phyloP scores from a whole-genome alignment of 768 basidiomycete species.

The Daedaleopsis sinensis region DNA sequence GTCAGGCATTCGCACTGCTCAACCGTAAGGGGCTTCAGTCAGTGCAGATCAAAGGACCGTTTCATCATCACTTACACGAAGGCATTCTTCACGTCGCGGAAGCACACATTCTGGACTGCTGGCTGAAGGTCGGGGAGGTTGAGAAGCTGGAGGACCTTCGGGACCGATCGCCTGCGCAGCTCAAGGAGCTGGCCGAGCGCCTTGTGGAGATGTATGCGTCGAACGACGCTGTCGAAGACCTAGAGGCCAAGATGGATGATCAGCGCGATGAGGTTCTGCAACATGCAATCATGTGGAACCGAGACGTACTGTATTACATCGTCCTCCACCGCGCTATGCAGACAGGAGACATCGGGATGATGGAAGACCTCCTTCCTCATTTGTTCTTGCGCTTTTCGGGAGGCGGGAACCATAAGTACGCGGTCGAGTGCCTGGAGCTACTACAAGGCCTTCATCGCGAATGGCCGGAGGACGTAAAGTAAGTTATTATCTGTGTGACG shows the following conservation, averaged over 20 bases:
- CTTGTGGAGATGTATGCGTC: constrained; percentile 36
- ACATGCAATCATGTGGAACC: constrained; percentile 39
- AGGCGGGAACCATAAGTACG: constrained; percentile 31
- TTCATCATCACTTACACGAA: constrained; percentile 38
- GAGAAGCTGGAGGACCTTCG: too few species aligned
- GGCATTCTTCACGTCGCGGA: constrained; percentile 38
- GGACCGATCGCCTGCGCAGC: too few species aligned
- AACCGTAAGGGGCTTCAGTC: constrained; percentile 24
- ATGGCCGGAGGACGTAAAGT: constrained; percentile 30
- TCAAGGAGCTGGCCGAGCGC: not conserved
- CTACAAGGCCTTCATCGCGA: constrained; percentile 31
- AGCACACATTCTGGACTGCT: constrained; percentile 40
- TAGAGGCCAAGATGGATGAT: constrained; percentile 13
- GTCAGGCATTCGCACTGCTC: constrained; percentile 25
- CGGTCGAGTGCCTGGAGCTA: constrained; percentile 31
- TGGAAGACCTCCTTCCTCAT: constrained; percentile 29
- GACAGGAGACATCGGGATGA: constrained; percentile 33
- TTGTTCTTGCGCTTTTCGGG: constrained; percentile 31
- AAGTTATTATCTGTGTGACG: constrained; percentile 2
- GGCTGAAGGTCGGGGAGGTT: constrained; percentile 27
- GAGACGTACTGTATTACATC: constrained; percentile 41
- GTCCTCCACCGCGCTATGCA: constrained; percentile 39
- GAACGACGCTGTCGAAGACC: constrained; percentile 29
- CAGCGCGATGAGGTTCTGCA: constrained; percentile 30
- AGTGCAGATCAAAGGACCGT: constrained; percentile 21